Conservation (phyloP, 495 filamentous ascomycete genomes). For the Sordaria brevicollis region DNA sequence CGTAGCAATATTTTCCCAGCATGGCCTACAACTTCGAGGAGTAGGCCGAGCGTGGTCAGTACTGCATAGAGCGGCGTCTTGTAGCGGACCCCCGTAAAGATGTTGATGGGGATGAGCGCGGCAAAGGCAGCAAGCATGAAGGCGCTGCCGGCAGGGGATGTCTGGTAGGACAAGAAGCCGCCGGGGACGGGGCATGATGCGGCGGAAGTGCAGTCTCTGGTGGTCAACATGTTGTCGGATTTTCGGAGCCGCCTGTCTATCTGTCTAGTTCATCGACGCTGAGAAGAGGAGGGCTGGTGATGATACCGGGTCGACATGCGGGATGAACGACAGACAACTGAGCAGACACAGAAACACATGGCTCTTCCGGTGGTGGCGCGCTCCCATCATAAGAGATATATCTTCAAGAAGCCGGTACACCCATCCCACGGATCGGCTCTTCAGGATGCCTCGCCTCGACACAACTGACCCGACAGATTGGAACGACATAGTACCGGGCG, state of each 20-base stretch:
- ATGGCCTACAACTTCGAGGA: conserved; percentile 31
- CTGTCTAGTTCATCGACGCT: neutral
- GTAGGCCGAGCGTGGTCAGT: conserved; percentile 21
- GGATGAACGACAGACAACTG: neutral
- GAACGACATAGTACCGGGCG: neutral
- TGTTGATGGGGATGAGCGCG: conserved; percentile 21
- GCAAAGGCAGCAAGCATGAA: conserved; percentile 32
- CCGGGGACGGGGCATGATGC: conserved; percentile 8
- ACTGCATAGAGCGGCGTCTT: conserved; percentile 22
- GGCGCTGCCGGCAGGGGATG: conserved; percentile 20
- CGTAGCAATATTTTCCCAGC: conserved; percentile 27
- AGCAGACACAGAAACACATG: neutral
- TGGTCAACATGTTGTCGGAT: conserved; percentile 1
- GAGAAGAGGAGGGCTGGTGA: neutral
- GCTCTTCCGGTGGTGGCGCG: neutral
- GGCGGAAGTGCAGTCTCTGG: conserved; percentile 6
- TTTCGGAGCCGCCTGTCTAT: neutral
- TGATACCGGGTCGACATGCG: neutral
- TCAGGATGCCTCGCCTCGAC: neutral
- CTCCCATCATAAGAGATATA: neutral
- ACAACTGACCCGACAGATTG: neutral
- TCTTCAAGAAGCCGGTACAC: neutral
- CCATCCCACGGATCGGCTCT: neutral
- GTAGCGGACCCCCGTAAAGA: conserved; percentile 29
- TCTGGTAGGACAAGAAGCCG: conserved; percentile 19